phyloP scores from a whole-genome alignment of 2,329 filamentous ascomycete species.

The Apiospora rasikravindrae region DNA sequence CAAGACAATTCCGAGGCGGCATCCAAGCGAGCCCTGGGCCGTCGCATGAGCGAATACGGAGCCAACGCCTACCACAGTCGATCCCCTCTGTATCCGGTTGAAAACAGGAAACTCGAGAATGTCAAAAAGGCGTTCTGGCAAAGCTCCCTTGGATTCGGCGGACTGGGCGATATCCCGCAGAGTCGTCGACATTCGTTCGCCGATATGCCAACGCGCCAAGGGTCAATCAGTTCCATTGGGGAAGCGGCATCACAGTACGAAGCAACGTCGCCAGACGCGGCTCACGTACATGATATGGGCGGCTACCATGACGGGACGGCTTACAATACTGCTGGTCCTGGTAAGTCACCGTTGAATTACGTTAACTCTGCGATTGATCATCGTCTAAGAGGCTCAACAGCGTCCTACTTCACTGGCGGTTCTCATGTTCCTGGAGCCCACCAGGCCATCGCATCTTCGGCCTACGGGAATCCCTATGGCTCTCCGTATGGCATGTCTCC shows the following conservation, averaged over 20 bases:
- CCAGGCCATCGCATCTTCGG: constrained; percentile 44
- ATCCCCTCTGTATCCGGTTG: constrained; percentile 52
- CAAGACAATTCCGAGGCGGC: constrained; percentile 52
- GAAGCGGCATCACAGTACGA: constrained; percentile 57
- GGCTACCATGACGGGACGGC: constrained; percentile 46
- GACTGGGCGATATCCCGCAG: constrained; percentile 67
- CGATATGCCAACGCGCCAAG: constrained; percentile 68
- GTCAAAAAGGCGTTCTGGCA: constrained; percentile 75
- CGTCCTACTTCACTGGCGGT: constrained; percentile 45
- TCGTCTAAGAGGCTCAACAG: constrained; percentile 28
- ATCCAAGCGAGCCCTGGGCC: constrained; percentile 50
- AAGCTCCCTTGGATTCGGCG: constrained; percentile 70
- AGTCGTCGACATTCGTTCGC: constrained; percentile 83
- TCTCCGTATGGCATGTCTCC: constrained; percentile 52
- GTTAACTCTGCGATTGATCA: constrained; percentile 17
- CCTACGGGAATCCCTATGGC: constrained; percentile 47
- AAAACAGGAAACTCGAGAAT: constrained; percentile 68
- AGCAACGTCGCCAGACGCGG: constrained; percentile 47
- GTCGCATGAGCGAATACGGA: constrained; percentile 64
- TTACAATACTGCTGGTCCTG: constrained; percentile 45
- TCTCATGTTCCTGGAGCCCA: constrained; percentile 38
- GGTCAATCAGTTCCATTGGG: constrained; percentile 65
- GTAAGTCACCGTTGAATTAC: constrained; percentile 40
- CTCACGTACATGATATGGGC: constrained; percentile 49
- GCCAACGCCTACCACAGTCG: constrained; percentile 48